Evolutionary conservation across 2,329 filamentous ascomycete species (phyloP), one percentile per base, ranked within the genome.

Genomic region (Cladosporium colombiae): DNA sequence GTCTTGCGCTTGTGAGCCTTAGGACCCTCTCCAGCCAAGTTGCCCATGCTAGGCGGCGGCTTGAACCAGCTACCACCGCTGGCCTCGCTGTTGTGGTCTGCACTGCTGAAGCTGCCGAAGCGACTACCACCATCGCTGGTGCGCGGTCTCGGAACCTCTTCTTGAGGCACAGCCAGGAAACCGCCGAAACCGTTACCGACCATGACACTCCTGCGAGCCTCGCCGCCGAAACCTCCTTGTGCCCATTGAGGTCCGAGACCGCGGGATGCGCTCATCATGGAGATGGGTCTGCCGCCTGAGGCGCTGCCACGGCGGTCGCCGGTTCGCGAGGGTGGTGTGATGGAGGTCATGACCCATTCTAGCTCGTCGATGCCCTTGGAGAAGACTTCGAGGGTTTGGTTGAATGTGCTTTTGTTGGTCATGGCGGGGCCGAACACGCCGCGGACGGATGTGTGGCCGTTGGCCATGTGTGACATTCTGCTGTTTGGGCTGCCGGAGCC

Each of bases 111-210:
- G 37, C 66, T 68, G 67, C 62, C 50, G 37, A 61, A 55, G 57
- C 59, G 27, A 16, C 59, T 62, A 18, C 65, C 53, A 8, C 70
- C 72, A 40, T 73, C 73, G 3, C 71, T 66, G 21, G 73, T 75
- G 61, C 70, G 70, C 5, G 75, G 75, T 60, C 74, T 64, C 5
- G 74, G 74, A 13, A 69, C 75, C 59, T 83, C 82, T 13, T 85
- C 83, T 23, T 78, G 78, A 0, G 88, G 88, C n/a, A 90, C 83
- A 21, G 87, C 86, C 21, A 90, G 76, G 76, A 87, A 89, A 0
- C 88, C 88, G 31, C 88, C 88, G 67, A 88, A 88, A 2, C 88
- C 88, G 73, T 89, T 89, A 0, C 86, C 87, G 0, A 90, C 87
- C n/a, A 89, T 81, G 10, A 89, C 81, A 70, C 83, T 87, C 76